These are phyloP conservation scores for Tylopilus intermedius DNA, from an alignment of 768 basidiomycete genomes.

Conservation along the genomic window DNA sequence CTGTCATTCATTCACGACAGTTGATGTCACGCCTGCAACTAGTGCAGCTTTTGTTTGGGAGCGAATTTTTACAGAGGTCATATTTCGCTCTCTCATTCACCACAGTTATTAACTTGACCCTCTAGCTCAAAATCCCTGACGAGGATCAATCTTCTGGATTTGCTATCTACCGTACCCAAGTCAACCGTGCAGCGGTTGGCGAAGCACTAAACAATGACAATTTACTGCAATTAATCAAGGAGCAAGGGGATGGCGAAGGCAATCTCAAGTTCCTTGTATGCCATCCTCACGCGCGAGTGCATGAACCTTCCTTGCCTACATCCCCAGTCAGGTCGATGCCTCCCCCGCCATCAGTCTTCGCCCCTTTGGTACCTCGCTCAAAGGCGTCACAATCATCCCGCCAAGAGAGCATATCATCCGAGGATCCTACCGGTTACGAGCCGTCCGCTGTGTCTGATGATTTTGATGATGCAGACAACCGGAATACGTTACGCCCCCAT, in stretches of 20 bases:
- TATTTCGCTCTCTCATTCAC: slow-evolving; percentile 15
- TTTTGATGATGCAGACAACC: slow-evolving; percentile 52
- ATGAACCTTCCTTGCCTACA: slow-evolving; percentile 41
- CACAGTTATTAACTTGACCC: slow-evolving; percentile 1
- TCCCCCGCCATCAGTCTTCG: slow-evolving; percentile 44
- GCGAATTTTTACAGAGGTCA: slow-evolving; percentile 74
- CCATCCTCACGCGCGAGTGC: slow-evolving; percentile 56
- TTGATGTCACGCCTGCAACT: slow-evolving; percentile 64
- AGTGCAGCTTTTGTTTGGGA: slow-evolving; percentile 70
- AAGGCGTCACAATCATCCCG: slow-evolving; percentile 49
- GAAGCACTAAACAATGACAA: slow-evolving; percentile 67
- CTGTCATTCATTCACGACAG: slow-evolving; percentile 68
- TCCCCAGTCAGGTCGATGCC: slow-evolving; percentile 44
- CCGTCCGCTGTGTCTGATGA: slow-evolving; percentile 51
- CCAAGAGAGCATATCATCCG: slow-evolving; percentile 68
- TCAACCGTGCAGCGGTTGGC: slow-evolving; percentile 72
- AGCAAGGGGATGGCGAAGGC: slow-evolving; percentile 71
- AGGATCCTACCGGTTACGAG: slow-evolving; percentile 64
- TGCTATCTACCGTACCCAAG: slow-evolving; percentile 83
- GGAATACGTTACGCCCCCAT: slow-evolving; percentile 39
- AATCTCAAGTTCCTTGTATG: slow-evolving; percentile 82
- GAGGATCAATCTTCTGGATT: slow-evolving; percentile 70
- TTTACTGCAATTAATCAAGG: slow-evolving; percentile 66
- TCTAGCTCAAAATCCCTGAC: slow-evolving; percentile 72
- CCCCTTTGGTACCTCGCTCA: slow-evolving; percentile 48